Conservation (phyloP, 768 basidiomycete genomes). For the Mycena rosella region DNA sequence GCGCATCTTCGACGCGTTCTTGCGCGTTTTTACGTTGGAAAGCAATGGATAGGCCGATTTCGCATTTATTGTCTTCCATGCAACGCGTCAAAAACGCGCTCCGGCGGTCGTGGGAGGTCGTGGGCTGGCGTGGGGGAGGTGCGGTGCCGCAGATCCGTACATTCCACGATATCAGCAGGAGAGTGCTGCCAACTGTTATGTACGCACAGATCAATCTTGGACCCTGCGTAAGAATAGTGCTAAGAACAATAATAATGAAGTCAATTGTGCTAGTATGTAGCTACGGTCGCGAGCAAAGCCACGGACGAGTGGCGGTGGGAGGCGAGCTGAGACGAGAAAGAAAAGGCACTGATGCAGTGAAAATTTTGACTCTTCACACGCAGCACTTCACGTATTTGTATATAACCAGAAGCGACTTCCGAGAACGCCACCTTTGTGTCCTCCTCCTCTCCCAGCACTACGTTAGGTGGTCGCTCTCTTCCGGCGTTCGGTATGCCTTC, state of each 20-base stretch:
- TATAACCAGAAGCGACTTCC: slow-evolving; percentile 33
- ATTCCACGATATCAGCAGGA: slow-evolving; percentile 25
- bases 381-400: too few species aligned
- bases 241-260: slow-evolving; percentile 44
- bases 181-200: too few species aligned
- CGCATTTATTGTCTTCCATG: slow-evolving; percentile 2
- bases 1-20: slow-evolving; percentile 54
- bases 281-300: too few species aligned
- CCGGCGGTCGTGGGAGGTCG: slow-evolving; percentile 23
- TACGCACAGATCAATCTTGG: slow-evolving; percentile 34
- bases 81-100: too few species aligned
- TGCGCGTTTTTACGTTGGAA: slow-evolving; percentile 58
- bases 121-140: slow-evolving; percentile 11
- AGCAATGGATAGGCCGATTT: background rate
- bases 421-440: slow-evolving; percentile 51
- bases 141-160: slow-evolving; percentile 17
- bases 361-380: slow-evolving; percentile 5
- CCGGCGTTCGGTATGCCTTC: slow-evolving; percentile 69
- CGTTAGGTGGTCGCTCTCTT: slow-evolving; percentile 61
- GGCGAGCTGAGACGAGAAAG: too few species aligned
- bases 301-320: slow-evolving; percentile 30
- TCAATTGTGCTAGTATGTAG: slow-evolving; percentile 49
- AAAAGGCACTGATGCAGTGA: background rate
- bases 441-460: slow-evolving; percentile 57
- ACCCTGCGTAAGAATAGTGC: slow-evolving; percentile 9